Percentiles rank a stretch among this genome's conserved stretches.
Conservation (phyloP, 768 basidiomycete species). For the Russula sp. region DNA sequence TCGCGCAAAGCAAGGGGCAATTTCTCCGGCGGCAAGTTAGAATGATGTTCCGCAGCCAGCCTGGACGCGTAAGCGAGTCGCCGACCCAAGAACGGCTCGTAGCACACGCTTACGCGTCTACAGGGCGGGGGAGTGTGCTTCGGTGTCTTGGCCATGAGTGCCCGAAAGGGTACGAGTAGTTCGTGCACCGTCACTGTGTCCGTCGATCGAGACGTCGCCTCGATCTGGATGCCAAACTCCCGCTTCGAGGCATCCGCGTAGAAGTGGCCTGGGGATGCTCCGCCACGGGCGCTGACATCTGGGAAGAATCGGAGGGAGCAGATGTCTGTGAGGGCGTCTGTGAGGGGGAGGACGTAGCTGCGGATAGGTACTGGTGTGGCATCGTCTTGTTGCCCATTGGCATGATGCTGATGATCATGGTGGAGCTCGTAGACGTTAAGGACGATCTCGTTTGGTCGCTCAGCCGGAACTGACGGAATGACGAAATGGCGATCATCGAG, state of each 20-base stretch:
- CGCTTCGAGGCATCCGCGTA: conserved; percentile 6
- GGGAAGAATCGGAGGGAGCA: conserved; percentile 14
- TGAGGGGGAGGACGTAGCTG: conserved; percentile 5
- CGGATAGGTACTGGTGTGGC: background rate
- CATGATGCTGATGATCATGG: background rate
- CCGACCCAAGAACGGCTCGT: conserved; percentile 6
- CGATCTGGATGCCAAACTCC: conserved; percentile 10
- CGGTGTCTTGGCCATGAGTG: background rate
- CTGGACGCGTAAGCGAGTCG: conserved; percentile 6
- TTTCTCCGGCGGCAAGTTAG: background rate
- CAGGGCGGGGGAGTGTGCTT: background rate
- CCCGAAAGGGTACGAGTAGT: conserved; percentile 4
- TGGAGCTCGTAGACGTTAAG: conserved; percentile 1
- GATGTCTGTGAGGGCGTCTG: background rate
- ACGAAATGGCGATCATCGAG: conserved; percentile 9
- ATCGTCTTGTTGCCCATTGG: background rate
- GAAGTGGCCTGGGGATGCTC: conserved; percentile 10
- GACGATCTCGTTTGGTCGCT: conserved; percentile 1
- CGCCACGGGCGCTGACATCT: conserved; percentile 7
- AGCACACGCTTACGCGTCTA: background rate
- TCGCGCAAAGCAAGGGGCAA: conserved; percentile 4
- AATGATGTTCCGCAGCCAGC: background rate
- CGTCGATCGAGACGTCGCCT: background rate
- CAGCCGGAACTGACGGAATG: background rate
- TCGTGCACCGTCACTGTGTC: conserved; percentile 3